Conservation (phyloP, 352 stramenopile species). For the Globisporangium mamillatum region DNA sequence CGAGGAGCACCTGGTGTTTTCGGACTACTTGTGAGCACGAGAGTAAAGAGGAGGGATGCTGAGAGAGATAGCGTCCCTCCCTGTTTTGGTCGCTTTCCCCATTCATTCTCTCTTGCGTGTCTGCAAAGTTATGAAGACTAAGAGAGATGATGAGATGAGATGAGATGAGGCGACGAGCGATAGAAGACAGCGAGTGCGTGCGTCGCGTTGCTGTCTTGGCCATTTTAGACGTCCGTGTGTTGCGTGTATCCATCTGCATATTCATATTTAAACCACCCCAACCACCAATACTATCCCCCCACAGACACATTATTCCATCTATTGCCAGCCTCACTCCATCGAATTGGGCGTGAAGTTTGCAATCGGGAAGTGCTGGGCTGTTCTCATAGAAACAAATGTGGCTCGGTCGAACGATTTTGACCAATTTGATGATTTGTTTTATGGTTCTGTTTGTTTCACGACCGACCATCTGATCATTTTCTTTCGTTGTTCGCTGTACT, state of each 20-base stretch:
- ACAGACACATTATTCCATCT: background rate
- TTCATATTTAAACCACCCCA: background rate
- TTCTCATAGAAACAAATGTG: background rate
- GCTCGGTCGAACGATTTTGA: background rate
- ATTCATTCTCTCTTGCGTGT: background rate
- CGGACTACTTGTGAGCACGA: constrained; percentile 54
- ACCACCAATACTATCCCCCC: background rate
- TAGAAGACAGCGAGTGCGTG: background rate
- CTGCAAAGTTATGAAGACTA: background rate
- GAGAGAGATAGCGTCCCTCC: background rate
- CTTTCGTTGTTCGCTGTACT: too few relatives aligned
- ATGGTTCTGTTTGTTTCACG: background rate
- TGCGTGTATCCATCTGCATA: background rate
- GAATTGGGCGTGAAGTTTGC: background rate
- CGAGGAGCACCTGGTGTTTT: constrained; percentile 71
- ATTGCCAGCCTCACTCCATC: background rate
- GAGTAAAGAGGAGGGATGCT: background rate
- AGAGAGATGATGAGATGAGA: background rate
- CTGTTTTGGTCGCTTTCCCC: background rate
- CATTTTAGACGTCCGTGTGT: background rate
- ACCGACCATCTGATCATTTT: too few relatives aligned
- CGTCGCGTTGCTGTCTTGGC: background rate
- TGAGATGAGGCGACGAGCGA: background rate
- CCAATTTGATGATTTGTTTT: background rate
- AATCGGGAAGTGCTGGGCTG: background rate